Percentiles rank a stretch among this genome's conserved stretches.
These are phyloP conservation scores for Vachellia collinsii DNA, from an alignment of 306 rosid species.

Conservation along the genomic window DNA sequence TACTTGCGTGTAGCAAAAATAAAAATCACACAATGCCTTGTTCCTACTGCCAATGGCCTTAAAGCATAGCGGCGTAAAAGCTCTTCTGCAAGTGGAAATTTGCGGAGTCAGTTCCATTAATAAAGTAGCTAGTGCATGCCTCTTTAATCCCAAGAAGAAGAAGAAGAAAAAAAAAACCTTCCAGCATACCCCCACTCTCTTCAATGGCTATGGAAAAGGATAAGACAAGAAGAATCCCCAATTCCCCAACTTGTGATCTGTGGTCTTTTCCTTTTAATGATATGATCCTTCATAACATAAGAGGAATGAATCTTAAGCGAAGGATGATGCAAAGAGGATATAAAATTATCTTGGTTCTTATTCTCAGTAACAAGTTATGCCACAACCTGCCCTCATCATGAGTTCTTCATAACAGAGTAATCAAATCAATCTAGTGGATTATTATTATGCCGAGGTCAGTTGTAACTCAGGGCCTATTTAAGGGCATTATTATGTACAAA, in stretches of 20 bases:
- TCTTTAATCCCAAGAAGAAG: too few species aligned
- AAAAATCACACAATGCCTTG: too few species aligned
- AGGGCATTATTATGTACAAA: conserved; percentile 62
- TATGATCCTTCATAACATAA: neutral
- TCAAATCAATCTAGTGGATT: conserved; percentile 38
- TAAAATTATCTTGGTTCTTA: conserved; percentile 13
- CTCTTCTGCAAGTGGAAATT: too few species aligned
- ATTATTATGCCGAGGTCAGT: conserved; percentile 40
- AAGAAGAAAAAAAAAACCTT: too few species aligned
- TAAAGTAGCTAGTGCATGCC: too few species aligned
- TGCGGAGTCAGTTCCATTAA: too few species aligned
- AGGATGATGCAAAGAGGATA: neutral
- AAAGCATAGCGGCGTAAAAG: too few species aligned
- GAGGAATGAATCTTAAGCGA: neutral
- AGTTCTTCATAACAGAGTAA: conserved; percentile 23
- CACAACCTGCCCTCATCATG: conserved; percentile 13
- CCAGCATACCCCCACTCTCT: too few species aligned
- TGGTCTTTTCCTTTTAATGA: neutral
- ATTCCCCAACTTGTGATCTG: neutral
- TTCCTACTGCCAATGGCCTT: too few species aligned
- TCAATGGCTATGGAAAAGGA: neutral
- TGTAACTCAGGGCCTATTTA: conserved; percentile 40
- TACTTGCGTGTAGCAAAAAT: too few species aligned
- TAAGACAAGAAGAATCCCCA: neutral
- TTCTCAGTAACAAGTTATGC: neutral